Evolutionary conservation across 441 rosid species (phyloP), one percentile per base, ranked within the genome.

Genomic region (Mallotus repandus): DNA sequence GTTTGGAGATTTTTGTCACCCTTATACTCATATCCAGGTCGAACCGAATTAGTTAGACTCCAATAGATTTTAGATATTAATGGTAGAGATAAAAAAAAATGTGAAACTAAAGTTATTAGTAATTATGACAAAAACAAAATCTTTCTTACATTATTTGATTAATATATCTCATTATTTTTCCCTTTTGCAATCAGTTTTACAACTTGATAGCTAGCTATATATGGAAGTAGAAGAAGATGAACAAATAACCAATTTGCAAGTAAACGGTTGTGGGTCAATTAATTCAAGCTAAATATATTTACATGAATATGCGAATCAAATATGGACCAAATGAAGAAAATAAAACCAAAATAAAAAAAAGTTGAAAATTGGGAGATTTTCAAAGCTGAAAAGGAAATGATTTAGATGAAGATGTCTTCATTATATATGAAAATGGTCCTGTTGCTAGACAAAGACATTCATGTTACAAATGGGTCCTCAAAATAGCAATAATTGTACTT

Each of bases 401-500:
- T 25, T 25, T 25, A 68, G 68, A 53, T 10, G 2, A 32, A 57
- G 54, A 58, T 67, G 74, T 77, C 50, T 14, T 14, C 32, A 18
- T 54, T 21, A 5, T 14, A 25, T 25, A 25, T 25, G 29, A 18
- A 13, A 32, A 29, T 53, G 62, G 63, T 63, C 58, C 55, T 43
- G 5, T n/a, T 11, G 6, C 7, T 10, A 46, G 63, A 80, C 13
- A 61, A 4, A 48, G 69, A 77, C 78, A 11, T 68, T 63, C 41
- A 12, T 61, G 52, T 14, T 54, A 18, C 71, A 7, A 4, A 69
- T 71, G 84, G 83, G 78, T 75, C 79, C 79, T 55, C 14, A 10
- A 71, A 67, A 25, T 22, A 7, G 38, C 82, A 83, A 83, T 78
- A 70, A 80, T 83, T 78, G 79, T 35, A 11, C 41, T 14, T 64